Evolutionary conservation across 306 rosid genomes (phyloP).

Genomic region (Sindora glabra): DNA sequence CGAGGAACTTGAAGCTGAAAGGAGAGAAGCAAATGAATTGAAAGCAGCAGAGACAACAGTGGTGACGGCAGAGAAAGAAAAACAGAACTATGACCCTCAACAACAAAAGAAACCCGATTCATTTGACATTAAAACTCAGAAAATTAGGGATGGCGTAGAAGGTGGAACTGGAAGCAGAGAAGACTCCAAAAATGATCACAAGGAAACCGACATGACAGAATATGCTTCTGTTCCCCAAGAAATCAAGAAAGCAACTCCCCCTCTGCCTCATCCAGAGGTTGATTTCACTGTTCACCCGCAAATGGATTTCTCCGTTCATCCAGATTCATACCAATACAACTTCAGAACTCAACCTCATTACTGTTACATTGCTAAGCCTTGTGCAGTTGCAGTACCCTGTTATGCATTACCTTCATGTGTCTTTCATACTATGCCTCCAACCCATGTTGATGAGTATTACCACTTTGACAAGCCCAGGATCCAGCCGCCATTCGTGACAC

Average conservation of each 20-base stretch:
- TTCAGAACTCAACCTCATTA: slow-evolving; percentile 6
- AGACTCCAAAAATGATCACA: neutral
- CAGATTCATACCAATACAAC: neutral
- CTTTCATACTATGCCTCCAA: slow-evolving; percentile 5
- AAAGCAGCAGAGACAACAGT: neutral
- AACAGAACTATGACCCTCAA: neutral
- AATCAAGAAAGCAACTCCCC: neutral
- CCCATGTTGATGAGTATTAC: slow-evolving; percentile 4
- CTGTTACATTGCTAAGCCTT: slow-evolving; percentile 26
- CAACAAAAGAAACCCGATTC: neutral
- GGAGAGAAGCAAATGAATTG: neutral
- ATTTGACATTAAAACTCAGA: neutral
- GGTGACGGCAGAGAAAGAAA: slow-evolving; percentile 5
- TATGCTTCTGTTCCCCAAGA: neutral
- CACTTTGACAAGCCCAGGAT: neutral
- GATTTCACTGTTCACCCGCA: slow-evolving; percentile 6
- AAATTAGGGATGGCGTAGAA: neutral
- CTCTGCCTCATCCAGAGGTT: neutral
- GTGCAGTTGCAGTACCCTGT: slow-evolving; percentile 14
- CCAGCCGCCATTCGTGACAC: slow-evolving; percentile 6
- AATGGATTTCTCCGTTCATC: neutral
- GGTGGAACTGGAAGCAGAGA: neutral
- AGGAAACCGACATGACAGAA: neutral
- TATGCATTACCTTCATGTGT: slow-evolving; percentile 14
- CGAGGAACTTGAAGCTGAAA: slow-evolving; percentile 13